These are phyloP conservation scores for Quillaja saponaria DNA, from an alignment of 306 rosid species.

Conservation along the genomic window DNA sequence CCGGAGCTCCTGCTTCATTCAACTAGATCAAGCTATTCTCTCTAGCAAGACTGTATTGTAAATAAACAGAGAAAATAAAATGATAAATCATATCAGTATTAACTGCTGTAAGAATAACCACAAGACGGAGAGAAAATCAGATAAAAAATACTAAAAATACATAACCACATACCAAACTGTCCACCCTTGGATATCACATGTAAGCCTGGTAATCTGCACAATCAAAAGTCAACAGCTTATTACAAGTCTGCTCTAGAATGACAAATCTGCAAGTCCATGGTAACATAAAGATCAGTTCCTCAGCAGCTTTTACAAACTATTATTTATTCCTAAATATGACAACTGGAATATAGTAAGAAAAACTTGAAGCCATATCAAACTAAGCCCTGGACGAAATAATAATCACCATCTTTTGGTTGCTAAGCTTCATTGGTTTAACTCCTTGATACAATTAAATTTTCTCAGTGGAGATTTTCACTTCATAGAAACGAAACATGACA, in stretches of 20 bases:
- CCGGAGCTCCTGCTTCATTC: background rate
- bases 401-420: constrained; percentile 9
- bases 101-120: background rate
- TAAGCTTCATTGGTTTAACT: constrained; percentile 18
- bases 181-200: constrained; percentile 14
- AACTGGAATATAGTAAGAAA: too few relatives aligned
- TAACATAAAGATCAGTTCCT: background rate
- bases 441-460: constrained; percentile 8
- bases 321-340: constrained; percentile 17
- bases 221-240: constrained; percentile 15
- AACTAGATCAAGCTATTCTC: constrained; percentile 7
- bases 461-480: too few relatives aligned
- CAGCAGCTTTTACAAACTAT: constrained; percentile 12
- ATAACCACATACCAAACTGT: background rate
- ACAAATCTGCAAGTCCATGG: constrained; percentile 20
- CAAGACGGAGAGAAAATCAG: background rate
- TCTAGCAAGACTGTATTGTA: background rate
- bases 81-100: background rate
- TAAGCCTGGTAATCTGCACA: constrained; percentile 21
- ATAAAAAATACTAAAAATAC: background rate
- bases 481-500: constrained; percentile 13
- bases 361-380: background rate
- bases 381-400: background rate
- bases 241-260: background rate
- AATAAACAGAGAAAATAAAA: background rate